A percentile compares a stretch with the other conserved stretches of the same genome.
Conservation (phyloP, 768 basidiomycete species). For the Ramaria rubella region DNA sequence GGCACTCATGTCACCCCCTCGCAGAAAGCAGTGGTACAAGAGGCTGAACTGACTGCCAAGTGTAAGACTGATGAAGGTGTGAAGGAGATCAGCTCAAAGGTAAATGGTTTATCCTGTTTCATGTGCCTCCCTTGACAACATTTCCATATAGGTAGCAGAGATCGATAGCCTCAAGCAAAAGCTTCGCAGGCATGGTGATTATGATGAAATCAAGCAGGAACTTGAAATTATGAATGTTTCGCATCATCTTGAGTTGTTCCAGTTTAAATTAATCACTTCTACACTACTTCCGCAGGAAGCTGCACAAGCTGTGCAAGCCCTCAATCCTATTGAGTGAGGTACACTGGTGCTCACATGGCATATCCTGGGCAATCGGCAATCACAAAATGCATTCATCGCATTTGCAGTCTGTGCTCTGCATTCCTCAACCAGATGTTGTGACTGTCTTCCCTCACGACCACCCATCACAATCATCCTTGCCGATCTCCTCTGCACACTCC, state of each 20-base stretch:
- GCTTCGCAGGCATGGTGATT: constrained; percentile 72
- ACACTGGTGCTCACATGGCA: constrained; percentile 79
- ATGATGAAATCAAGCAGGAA: constrained; percentile 97
- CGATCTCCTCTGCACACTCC: too few relatives aligned
- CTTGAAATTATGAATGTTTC: constrained; percentile 92
- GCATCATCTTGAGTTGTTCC: background rate
- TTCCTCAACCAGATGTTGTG: too few relatives aligned
- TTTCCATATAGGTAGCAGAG: constrained; percentile 44
- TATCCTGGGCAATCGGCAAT: constrained; percentile 82
- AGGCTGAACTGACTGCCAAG: constrained; percentile 39
- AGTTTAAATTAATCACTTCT: background rate
- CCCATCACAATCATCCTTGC: too few relatives aligned
- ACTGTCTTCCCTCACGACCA: too few relatives aligned
- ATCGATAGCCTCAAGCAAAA: constrained; percentile 60
- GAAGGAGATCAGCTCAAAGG: constrained; percentile 47
- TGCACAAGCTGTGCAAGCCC: constrained; percentile 81
- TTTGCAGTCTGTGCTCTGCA: constrained; percentile 77
- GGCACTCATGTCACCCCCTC: background rate
- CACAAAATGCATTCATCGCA: constrained; percentile 82
- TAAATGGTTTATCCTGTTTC: constrained; percentile 32
- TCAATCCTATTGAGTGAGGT: constrained; percentile 87
- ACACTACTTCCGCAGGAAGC: constrained; percentile 60
- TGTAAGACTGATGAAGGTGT: constrained; percentile 55
- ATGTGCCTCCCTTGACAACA: background rate
- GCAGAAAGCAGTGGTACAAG: constrained; percentile 41